Base-by-base conservation (phyloP, 495 filamentous ascomycete genomes). In the Clavariopsis aquatica region DNA sequence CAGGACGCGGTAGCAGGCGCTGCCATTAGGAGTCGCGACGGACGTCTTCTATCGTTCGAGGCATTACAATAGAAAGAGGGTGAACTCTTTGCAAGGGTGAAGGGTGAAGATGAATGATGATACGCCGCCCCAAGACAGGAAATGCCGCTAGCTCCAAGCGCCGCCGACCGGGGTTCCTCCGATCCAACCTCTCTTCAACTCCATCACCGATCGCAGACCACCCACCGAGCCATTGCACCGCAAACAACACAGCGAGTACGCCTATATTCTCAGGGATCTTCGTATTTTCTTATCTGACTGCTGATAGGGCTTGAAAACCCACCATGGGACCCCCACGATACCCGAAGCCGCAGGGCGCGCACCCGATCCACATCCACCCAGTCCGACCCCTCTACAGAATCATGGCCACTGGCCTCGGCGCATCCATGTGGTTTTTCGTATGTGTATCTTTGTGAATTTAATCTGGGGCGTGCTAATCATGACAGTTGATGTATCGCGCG, bases 351-450 rank as follows among this genome's bases (percentile, higher is more conserved):
- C 47, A 57, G 36, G 63, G 82, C 74, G 81, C 78, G 73, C 89
- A 91, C 75, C 89, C 89, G 53, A 81, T 91, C 70, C 85, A 90
- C 74, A 75, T 90, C 69, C 87, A 89, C 74, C 87, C 87, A 7
- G 81, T 80, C 38, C 86, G 89, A 57, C 87, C 85, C 56, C 72
- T 96, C 71, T 95, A 98, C 78, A 83, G 91, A 72, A 89, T 90
- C 74, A 81, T 87, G 45, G 94, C 90, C 46, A 97, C 91, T 27
- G 88, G 85, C 56, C 79, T 99, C 52, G 91, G 92, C 64, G 94
- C 94, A 22, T 89, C 87, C 79, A 99, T 98, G 95, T 99, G 94
- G 94, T 98, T 98, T 80, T 98, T 92, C 77, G 94, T 98, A 84
- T 8, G 69, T 70, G 15, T 12, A 22, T 19, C 1, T 10, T 6